A percentile compares a stretch with the other conserved stretches of the same genome.
Conservation (phyloP, 495 filamentous ascomycete species). For the Venustampulla echinocandica region DNA sequence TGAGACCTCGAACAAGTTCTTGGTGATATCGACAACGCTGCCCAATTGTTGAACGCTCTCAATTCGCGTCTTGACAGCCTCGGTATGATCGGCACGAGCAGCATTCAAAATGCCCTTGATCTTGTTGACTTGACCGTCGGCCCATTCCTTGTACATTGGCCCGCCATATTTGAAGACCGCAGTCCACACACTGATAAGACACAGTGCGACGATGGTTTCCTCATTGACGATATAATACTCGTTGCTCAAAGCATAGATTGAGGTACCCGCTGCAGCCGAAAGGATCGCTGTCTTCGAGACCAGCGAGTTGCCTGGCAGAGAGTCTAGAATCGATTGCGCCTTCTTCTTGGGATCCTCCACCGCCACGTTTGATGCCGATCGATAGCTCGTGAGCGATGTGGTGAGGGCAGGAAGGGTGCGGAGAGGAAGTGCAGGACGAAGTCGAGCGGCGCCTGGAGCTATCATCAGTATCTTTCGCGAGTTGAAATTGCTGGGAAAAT, state of each 20-base stretch:
- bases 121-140: constrained; percentile 74
- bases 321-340: constrained; percentile 88
- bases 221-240: constrained; percentile 99
- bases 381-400: constrained; percentile 45
- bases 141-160: constrained; percentile 87
- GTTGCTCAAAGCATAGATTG: constrained; percentile 94
- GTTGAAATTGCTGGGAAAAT: constrained; percentile 15
- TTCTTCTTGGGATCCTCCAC: constrained; percentile 80
- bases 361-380: constrained; percentile 68
- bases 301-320: constrained; percentile 75
- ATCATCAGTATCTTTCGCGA: constrained; percentile 21
- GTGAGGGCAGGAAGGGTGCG: constrained; percentile 65
- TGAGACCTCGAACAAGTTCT: constrained; percentile 92
- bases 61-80: constrained; percentile 88
- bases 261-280: constrained; percentile 81
- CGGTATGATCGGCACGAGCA: constrained; percentile 86
- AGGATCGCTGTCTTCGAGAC: constrained; percentile 94
- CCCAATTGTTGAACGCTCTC: constrained; percentile 86
- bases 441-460: constrained; percentile 71
- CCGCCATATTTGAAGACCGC: constrained; percentile 86
- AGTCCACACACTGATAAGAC: constrained; percentile 79
- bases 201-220: constrained; percentile 87
- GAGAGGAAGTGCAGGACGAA: constrained; percentile 63
- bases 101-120: constrained; percentile 88
- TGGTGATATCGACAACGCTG: constrained; percentile 90